A percentile compares a stretch with the other conserved stretches of the same genome.
Conservation (phyloP, 2,329 filamentous ascomycete genomes). For the Zarea fungicola region DNA sequence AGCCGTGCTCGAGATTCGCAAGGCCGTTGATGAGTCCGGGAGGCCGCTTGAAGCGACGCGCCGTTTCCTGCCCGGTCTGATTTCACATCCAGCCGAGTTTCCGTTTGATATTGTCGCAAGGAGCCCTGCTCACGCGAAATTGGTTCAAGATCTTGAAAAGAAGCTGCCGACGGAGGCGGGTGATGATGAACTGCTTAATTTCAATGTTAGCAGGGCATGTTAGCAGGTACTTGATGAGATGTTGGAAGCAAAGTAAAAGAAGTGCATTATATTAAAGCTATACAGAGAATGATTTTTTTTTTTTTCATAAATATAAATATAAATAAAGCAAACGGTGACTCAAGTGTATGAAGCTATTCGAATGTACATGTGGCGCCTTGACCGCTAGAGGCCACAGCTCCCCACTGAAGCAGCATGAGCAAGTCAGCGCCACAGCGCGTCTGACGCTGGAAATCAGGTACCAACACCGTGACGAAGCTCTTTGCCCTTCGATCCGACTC, state of each 20-base stretch:
- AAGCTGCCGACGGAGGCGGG: background rate
- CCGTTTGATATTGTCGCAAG: background rate
- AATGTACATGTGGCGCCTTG: background rate
- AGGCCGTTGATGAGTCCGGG: background rate
- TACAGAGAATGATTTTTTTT: no score
- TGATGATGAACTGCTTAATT: background rate
- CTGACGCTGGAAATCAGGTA: conserved; percentile 22
- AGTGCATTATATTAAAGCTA: no score
- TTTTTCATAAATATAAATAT: no score
- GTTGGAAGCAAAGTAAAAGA: no score
- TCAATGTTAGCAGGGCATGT: background rate
- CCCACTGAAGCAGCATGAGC: conserved; percentile 1
- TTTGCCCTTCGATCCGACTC: conserved; percentile 14
- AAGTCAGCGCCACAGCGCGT: background rate
- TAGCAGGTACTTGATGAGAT: no score
- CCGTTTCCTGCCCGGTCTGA: background rate
- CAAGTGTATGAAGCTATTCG: no score
- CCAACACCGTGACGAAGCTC: conserved; percentile 28
- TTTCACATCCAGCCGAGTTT: background rate
- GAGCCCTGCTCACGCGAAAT: background rate
- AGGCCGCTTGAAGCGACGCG: background rate
- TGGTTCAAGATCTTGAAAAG: background rate
- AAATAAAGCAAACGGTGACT: no score
- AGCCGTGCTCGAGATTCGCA: conserved; percentile 36
- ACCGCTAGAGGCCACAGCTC: conserved; percentile 10